Evolutionary conservation across 371 early-diverging fungal species (phyloP), one percentile per base, ranked within the genome.

Genomic region (Vairimorpha ceranae): DNA sequence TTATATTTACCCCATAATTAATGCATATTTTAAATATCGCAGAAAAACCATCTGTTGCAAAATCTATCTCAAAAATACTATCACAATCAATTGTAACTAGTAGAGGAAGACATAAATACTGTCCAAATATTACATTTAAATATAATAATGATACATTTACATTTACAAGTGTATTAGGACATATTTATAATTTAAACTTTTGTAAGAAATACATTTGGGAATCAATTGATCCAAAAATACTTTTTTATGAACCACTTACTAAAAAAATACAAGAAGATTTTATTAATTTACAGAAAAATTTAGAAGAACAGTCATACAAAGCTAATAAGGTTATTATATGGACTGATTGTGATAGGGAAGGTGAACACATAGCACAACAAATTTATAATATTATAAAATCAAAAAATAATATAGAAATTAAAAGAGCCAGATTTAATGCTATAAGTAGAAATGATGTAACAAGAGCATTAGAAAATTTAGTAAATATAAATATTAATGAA

Each of bases 281-380:
- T 35, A 19, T 54, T 4, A 25, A 86, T 80, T 77, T 87, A 19
- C 77, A 83, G 43, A 67, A 84, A 66, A 79, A 80, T 0, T 80
- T 93, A 0, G 88, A 85, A 17, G 75, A 81, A 17, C 92, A 92
- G 77, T 72, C 94, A 1, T 54, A 80, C 33, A 67, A 75, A 6
- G 86, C 91, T 0, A 83, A 89, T 19, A 80, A 87, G 43, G 79
- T 98, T 30, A 88, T 94, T 61, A 93, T 97, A 33, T 99, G 98
- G 98, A 97, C 97, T 0, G 99, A 99, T 87, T 95, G 96, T 79
- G 99, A 99, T 86, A 87, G 94, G 45, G 98, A 97, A 83, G 99
- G 99, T 19, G 99, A 99, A 75, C 89, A 91, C 58, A 99, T 99
- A 78, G 97, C 95, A 12, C 79, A 82, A 6, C 95, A 96, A 77